Evolutionary conservation across 1,284 basidiomycete genomes (phyloP), one percentile per base, ranked within the genome.

Genomic region (Exobasidium cylindrosporum): DNA sequence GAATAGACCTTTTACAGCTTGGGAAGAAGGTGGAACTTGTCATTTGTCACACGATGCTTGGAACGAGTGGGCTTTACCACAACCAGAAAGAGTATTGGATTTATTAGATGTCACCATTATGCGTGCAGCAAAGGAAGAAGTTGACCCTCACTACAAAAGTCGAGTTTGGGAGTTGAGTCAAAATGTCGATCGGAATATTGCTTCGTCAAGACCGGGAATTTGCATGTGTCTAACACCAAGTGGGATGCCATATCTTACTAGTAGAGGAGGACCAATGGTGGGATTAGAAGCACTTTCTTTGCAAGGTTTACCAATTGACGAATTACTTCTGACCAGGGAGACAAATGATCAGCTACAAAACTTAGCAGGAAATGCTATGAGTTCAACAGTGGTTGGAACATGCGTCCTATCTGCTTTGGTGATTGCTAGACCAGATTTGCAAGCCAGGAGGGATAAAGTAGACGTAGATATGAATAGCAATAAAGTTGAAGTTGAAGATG

Each of bases 241-340:
- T 35, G 96, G 96, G 89, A 97, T 97, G 66, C 91, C 94, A 0
- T 97, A 92, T 78, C 89, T 96, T 74, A 92, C 94, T 30, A 92
- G 90, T 74, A 91, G 93, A 56, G 94, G 94, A 44, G 93, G 94
- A n/a, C 94, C 93, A 2, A 89, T 97, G 86, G 88, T 94, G 14
- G 93, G 93, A 7, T 82, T 93, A 32, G 93, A 97, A 78, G 93
- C 93, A 0, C 83, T 97, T 26, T 90, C 91, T 2, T 88, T 97
- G 83, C 93, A 97, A 77, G 94, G 93, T 26, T 85, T 97, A 46
- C 93, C 93, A 0, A 87, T 96, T 40, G 89, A 95, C 77, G 91
- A 93, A 76, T 84, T 97, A 1, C 84, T 97, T 5, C 84, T 97
- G 50, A 97, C 93, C 1, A 87, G 92, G 61, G 93, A 97, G 81